Conservation (phyloP, 2,329 filamentous ascomycete species). For the Penicillium olsonii region DNA sequence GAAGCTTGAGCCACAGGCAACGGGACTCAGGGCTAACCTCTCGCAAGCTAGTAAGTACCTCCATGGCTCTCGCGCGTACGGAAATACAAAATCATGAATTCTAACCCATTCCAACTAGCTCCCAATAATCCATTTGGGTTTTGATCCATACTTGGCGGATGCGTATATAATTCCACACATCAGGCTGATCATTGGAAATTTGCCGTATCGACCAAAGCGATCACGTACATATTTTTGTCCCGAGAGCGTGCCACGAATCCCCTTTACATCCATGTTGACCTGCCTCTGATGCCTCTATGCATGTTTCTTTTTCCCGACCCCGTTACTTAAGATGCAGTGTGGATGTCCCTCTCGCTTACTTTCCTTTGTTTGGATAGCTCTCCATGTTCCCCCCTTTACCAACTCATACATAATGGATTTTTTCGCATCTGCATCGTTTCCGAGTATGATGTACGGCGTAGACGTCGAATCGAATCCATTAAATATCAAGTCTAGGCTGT, state of each 20-base stretch:
- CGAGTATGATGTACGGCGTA: not conserved
- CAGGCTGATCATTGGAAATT: slow-evolving; percentile 1
- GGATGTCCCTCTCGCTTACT: slow-evolving; percentile 8
- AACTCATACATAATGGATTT: slow-evolving; percentile 8
- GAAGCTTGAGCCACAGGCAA: slow-evolving; percentile 81
- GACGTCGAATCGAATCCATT: not conserved
- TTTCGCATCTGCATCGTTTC: not conserved
- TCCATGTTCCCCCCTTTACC: slow-evolving; percentile 5
- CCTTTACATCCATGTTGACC: slow-evolving; percentile 8
- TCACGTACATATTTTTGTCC: slow-evolving; percentile 26
- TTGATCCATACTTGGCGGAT: slow-evolving; percentile 37
- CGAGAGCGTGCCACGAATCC: slow-evolving; percentile 14
- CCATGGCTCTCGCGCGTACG: not conserved
- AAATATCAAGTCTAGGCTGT: not conserved
- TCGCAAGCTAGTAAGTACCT: slow-evolving; percentile 92
- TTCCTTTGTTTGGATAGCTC: slow-evolving; percentile 10
- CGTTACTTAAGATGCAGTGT: slow-evolving; percentile 17
- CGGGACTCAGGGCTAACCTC: slow-evolving; percentile 85
- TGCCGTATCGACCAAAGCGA: slow-evolving; percentile 16
- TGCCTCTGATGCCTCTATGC: slow-evolving; percentile 9
- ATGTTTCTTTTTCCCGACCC: slow-evolving; percentile 7
- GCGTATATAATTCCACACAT: slow-evolving; percentile 33
- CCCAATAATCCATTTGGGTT: slow-evolving; percentile 73
- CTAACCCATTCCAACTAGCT: slow-evolving; percentile 48
- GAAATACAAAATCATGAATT: not conserved